Evolutionary conservation across 2,329 filamentous ascomycete genomes (phyloP), one percentile per base, ranked within the genome.

Genomic region (Diaporthe nobilis): DNA sequence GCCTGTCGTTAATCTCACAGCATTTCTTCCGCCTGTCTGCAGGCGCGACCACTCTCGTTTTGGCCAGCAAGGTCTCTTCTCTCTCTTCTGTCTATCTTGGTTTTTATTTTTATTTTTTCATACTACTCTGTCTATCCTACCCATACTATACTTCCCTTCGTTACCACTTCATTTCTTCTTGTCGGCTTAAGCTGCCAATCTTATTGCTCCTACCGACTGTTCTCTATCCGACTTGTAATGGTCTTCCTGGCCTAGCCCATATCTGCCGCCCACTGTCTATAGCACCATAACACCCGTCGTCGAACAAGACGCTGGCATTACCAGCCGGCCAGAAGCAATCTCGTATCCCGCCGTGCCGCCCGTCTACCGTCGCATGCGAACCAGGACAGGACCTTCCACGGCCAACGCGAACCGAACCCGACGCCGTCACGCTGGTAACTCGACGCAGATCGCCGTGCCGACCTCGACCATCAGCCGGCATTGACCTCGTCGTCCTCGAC

Each of bases 21-120:
- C 44, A 70, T 68, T 68, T 67, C 55, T 75, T 61, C 55, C 70
- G 63, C 72, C 75, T 65, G 58, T 42, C 78, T 44, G 51, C 71
- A 47, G 73, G 81, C 68, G 79, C 77, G 20, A 76, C 75, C 34
- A 55, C 47, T 28, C 70, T 77, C 75, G 67, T 77, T 75, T 72
- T 67, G 39, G 49, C 44, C 37, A 55, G 17, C 71, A 65, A 65
- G 28, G 15, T 63, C 77, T 76, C 77, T 73, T 76, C 68, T 77
- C 78, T 76, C 77, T 78, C 77, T 44, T 76, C 74, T 75, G 75
- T 58, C 71, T 57, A 61, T 61, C 73, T 60, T 42, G 37, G 6
- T 53, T 53, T 63, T 60, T 76, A 72, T 72, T 73, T 34, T 34
- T 53, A 60, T 76, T 71, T 73, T 74, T 76, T 70, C 71, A 73